Evolutionary conservation across 1,139 yeast genomes (phyloP).

Genomic region (Suhomyces bokatorum): DNA sequence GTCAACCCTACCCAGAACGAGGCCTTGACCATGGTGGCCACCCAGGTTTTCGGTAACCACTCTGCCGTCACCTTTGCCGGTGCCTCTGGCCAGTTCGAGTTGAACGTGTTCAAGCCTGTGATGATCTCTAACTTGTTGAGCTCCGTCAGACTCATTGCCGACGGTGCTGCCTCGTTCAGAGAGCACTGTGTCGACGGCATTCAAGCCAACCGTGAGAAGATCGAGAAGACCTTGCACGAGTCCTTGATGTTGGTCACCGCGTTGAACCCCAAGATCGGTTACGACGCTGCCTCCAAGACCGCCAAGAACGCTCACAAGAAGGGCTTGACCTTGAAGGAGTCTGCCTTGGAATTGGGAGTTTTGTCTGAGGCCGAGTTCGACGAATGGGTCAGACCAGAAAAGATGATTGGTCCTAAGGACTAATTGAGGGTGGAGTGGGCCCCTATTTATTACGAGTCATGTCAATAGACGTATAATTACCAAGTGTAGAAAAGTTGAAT

Average conservation of each 20-base stretch:
- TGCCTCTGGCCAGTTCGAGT: slow-evolving; percentile 25
- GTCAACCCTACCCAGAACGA: slow-evolving; percentile 26
- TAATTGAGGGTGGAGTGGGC: not conserved
- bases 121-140: slow-evolving; percentile 23
- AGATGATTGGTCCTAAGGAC: slow-evolving; percentile 24
- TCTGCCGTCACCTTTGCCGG: slow-evolving; percentile 25
- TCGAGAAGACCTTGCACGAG: slow-evolving; percentile 22
- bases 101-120: slow-evolving; percentile 25
- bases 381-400: slow-evolving; percentile 25
- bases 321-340: slow-evolving; percentile 24
- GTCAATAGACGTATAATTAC: slow-evolving; percentile 1
- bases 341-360: slow-evolving; percentile 22
- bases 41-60: slow-evolving; percentile 24
- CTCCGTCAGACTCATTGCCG: slow-evolving; percentile 22
- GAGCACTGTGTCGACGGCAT: slow-evolving; percentile 24
- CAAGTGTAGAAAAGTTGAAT: too few relatives aligned
- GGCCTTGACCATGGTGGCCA: slow-evolving; percentile 25
- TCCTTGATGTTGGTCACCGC: slow-evolving; percentile 26
- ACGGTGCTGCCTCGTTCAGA: slow-evolving; percentile 22
- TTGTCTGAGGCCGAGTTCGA: slow-evolving; percentile 21
- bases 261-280: slow-evolving; percentile 25
- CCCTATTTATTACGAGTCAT: slow-evolving; percentile 4
- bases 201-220: slow-evolving; percentile 21
- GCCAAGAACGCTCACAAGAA: slow-evolving; percentile 27
- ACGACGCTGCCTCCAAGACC: slow-evolving; percentile 24